These are phyloP conservation scores for Bipolaris sorokiniana DNA, from an alignment of 2,329 filamentous ascomycete species.

Conservation along the genomic window DNA sequence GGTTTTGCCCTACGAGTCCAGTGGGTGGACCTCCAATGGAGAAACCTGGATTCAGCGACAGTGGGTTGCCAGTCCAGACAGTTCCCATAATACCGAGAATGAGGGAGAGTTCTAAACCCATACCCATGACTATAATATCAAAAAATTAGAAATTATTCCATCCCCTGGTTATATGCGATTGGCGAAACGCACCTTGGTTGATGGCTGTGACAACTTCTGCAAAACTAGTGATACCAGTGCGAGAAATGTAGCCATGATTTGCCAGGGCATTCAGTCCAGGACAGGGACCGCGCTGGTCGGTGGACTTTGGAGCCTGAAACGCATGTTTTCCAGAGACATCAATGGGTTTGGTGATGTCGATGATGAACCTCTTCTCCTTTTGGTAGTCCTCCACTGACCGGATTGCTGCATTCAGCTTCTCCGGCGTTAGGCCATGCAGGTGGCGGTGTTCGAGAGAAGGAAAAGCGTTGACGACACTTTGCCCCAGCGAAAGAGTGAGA, in stretches of 20 bases:
- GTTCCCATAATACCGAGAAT: slow-evolving; percentile 54
- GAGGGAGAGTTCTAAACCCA: slow-evolving; percentile 54
- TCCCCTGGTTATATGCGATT: background rate
- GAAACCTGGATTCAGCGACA: slow-evolving; percentile 58
- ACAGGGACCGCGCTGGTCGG: slow-evolving; percentile 53
- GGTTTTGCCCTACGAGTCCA: slow-evolving; percentile 41
- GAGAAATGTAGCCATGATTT: slow-evolving; percentile 45
- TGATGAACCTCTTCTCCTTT: slow-evolving; percentile 19
- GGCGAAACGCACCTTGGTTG: slow-evolving; percentile 40
- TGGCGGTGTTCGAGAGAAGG: slow-evolving; percentile 14
- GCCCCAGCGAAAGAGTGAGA: slow-evolving; percentile 16
- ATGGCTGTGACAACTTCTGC: slow-evolving; percentile 52
- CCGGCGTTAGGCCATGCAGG: slow-evolving; percentile 15
- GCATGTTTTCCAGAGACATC: slow-evolving; percentile 23
- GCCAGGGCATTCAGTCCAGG: slow-evolving; percentile 52
- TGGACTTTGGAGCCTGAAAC: slow-evolving; percentile 46
- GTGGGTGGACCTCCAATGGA: slow-evolving; percentile 55
- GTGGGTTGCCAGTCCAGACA: slow-evolving; percentile 57
- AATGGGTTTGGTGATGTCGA: slow-evolving; percentile 39
- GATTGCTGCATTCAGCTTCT: slow-evolving; percentile 22
- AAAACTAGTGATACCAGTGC: slow-evolving; percentile 50
- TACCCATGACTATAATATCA: slow-evolving; percentile 48
- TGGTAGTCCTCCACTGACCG: slow-evolving; percentile 16
- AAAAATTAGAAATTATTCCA: background rate
- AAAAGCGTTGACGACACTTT: slow-evolving; percentile 18